phyloP scores from a whole-genome alignment of 2,329 filamentous ascomycete species.

The Aspergillus aculeatus region DNA sequence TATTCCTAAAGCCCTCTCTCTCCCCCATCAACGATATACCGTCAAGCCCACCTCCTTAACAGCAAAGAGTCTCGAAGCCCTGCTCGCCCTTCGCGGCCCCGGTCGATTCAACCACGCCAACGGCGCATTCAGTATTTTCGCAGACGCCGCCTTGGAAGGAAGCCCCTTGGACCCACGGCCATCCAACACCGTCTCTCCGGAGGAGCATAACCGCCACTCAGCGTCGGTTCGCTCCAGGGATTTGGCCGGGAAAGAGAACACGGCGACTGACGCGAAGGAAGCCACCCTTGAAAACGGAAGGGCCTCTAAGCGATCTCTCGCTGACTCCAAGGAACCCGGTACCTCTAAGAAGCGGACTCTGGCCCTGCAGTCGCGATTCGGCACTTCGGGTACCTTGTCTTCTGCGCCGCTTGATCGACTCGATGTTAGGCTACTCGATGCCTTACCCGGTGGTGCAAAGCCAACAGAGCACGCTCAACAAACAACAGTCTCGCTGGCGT shows the following conservation, averaged over 20 bases:
- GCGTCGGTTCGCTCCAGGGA: not conserved
- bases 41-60: constrained; percentile 67
- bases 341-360: constrained; percentile 59
- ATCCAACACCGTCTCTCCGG: constrained; percentile 31
- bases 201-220: constrained; percentile 28
- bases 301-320: not conserved
- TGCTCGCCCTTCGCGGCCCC: constrained; percentile 68
- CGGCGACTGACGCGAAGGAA: constrained; percentile 9
- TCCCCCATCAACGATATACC: constrained; percentile 69
- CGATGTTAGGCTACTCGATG: constrained; percentile 52
- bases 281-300: not conserved
- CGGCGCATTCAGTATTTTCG: constrained; percentile 78
- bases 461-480: constrained; percentile 8
- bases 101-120: constrained; percentile 69
- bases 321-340: constrained; percentile 13
- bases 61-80: constrained; percentile 68
- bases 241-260: constrained; percentile 14
- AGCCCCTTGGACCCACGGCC: constrained; percentile 52
- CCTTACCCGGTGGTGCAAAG: constrained; percentile 2
- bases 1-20: constrained; percentile 77
- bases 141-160: constrained; percentile 58
- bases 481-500: constrained; percentile 53
- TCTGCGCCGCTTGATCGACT: constrained; percentile 47
- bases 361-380: constrained; percentile 69
- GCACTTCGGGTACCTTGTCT: constrained; percentile 50